Evolutionary conservation across 2,329 filamentous ascomycete genomes (phyloP).

Genomic region (Thermothelomyces thermophilus): DNA sequence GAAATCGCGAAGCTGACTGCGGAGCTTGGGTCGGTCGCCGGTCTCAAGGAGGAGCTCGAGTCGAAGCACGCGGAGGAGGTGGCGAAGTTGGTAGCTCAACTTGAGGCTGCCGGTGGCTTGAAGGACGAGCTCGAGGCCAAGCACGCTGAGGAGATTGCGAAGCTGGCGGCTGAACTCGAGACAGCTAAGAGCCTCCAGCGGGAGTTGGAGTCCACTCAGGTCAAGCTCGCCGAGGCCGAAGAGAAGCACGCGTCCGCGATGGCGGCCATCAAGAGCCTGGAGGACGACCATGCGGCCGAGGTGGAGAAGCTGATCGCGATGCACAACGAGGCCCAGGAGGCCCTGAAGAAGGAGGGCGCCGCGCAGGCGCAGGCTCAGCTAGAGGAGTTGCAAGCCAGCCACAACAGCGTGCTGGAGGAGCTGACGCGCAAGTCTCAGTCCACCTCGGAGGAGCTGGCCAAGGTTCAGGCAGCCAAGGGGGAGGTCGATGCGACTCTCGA

Average conservation of each 20-base stretch:
- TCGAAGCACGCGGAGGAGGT: slow-evolving; percentile 30
- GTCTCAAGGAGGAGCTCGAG: slow-evolving; percentile 25
- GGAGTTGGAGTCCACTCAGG: slow-evolving; percentile 24
- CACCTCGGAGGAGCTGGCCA: slow-evolving; percentile 31
- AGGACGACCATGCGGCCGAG: slow-evolving; percentile 38
- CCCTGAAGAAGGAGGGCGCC: slow-evolving; percentile 40
- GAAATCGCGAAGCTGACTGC: slow-evolving; percentile 27
- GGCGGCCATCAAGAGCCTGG: slow-evolving; percentile 35
- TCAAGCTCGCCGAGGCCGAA: slow-evolving; percentile 32
- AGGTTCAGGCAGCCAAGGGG: slow-evolving; percentile 33
- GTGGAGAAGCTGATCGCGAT: slow-evolving; percentile 40
- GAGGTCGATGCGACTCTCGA: slow-evolving; percentile 34
- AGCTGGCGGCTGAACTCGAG: slow-evolving; percentile 29
- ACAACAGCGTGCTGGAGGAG: slow-evolving; percentile 38
- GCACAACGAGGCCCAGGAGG: slow-evolving; percentile 40
- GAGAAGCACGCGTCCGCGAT: slow-evolving; percentile 32
- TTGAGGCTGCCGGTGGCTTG: slow-evolving; percentile 29
- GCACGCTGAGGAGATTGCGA: slow-evolving; percentile 29
- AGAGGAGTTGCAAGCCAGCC: slow-evolving; percentile 29
- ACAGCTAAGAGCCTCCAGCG: slow-evolving; percentile 26
- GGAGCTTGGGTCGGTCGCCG: slow-evolving; percentile 31
- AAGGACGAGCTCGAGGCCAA: slow-evolving; percentile 27
- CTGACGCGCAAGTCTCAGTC: slow-evolving; percentile 29
- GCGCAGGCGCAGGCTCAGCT: slow-evolving; percentile 36
- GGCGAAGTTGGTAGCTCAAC: slow-evolving; percentile 27